phyloP scores from a whole-genome alignment of 164 flowering plant genomes.

The Houttuynia cordata region DNA sequence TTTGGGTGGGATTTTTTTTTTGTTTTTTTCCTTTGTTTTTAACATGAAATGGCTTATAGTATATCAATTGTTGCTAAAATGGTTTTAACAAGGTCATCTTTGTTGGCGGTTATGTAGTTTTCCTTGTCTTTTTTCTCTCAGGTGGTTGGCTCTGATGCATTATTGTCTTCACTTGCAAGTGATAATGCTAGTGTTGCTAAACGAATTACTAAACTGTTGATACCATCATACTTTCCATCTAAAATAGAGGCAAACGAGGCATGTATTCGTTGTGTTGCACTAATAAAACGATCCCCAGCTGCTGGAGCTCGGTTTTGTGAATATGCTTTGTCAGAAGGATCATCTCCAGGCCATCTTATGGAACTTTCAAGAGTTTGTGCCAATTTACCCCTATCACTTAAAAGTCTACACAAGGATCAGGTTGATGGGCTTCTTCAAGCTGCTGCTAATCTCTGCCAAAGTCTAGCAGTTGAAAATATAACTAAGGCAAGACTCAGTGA shows the following conservation, averaged over 20 bases:
- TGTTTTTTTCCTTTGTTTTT: too few relatives aligned
- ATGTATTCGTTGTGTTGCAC: constrained; percentile 64
- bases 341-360: constrained; percentile 48
- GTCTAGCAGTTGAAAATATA: constrained; percentile 32
- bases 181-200: constrained; percentile 70
- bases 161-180: constrained; percentile 52
- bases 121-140: constrained; percentile 13
- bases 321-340: constrained; percentile 54
- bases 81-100: too few relatives aligned
- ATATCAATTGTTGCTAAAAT: not conserved
- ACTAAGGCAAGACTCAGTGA: constrained; percentile 33
- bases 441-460: constrained; percentile 41
- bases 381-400: constrained; percentile 29
- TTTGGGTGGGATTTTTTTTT: too few relatives aligned
- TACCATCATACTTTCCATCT: constrained; percentile 85
- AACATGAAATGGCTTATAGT: too few relatives aligned
- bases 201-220: constrained; percentile 66
- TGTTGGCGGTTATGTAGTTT: not conserved
- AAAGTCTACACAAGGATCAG: constrained; percentile 27
- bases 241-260: constrained; percentile 56
- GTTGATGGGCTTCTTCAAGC: constrained; percentile 58
- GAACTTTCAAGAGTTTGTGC: constrained; percentile 43
- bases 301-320: constrained; percentile 94
- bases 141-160: constrained; percentile 67
- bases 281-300: constrained; percentile 67